phyloP scores from a whole-genome alignment of 1,284 basidiomycete genomes.

The Trametes hirsuta region DNA sequence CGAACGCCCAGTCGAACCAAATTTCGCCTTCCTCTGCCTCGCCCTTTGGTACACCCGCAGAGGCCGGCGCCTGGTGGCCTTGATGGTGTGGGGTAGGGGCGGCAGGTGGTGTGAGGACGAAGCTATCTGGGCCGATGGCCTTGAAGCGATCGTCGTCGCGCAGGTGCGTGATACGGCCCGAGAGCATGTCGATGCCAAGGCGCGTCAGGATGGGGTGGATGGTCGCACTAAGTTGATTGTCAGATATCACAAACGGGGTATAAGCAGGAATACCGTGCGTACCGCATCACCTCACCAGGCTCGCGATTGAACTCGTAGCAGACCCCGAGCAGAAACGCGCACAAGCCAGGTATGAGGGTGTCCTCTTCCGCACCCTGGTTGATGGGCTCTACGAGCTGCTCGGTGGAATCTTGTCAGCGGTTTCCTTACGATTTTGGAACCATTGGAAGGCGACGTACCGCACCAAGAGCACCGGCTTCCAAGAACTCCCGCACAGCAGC shows the following conservation, averaged over 20 bases:
- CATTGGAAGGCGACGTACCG: constrained; percentile 57
- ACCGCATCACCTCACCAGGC: constrained; percentile 90
- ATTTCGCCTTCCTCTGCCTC: constrained; percentile 72
- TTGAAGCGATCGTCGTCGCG: constrained; percentile 94
- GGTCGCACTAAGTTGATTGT: constrained; percentile 58
- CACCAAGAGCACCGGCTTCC: constrained; percentile 87
- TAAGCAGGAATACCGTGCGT: constrained; percentile 19
- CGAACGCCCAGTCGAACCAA: constrained; percentile 98
- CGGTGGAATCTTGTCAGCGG: neutral
- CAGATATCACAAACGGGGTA: neutral
- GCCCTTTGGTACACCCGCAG: constrained; percentile 35
- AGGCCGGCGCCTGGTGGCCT: constrained; percentile 30
- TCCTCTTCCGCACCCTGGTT: constrained; percentile 90
- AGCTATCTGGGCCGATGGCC: constrained; percentile 80
- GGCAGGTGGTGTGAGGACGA: constrained; percentile 56
- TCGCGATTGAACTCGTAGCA: constrained; percentile 96
- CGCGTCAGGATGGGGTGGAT: constrained; percentile 88
- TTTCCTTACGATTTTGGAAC: neutral
- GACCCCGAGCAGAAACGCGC: constrained; percentile 89
- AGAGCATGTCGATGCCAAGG: constrained; percentile 86
- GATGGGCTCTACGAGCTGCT: constrained; percentile 89
- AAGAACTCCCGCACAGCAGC: constrained; percentile 88
- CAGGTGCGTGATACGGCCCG: constrained; percentile 84
- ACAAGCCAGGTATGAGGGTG: constrained; percentile 87
- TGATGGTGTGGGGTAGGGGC: constrained; percentile 34